Conservation (phyloP, 371 early-diverging fungal genomes). For the Rhizomucor miehei region DNA sequence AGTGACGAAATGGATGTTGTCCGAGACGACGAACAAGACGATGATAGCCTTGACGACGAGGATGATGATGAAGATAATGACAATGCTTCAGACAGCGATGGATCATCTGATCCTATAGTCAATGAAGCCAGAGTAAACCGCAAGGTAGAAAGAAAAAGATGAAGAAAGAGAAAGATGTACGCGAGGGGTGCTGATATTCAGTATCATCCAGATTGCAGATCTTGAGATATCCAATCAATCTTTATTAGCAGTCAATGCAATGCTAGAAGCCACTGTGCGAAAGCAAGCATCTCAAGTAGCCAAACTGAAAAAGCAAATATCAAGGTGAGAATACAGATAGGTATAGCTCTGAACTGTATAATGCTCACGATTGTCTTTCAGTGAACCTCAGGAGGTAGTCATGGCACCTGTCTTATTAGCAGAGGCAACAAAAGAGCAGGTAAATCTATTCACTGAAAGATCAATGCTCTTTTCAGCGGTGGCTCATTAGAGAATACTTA, state of each 20-base stretch:
- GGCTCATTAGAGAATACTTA: too few relatives aligned
- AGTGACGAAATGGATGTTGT: slow-evolving; percentile 15
- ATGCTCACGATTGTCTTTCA: too few relatives aligned
- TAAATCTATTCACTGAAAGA: too few relatives aligned
- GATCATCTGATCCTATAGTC: slow-evolving; percentile 23
- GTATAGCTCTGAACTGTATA: too few relatives aligned
- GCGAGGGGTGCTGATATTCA: background rate
- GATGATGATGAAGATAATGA: slow-evolving; percentile 12
- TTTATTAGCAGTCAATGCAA: slow-evolving; percentile 45
- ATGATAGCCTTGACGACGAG: too few relatives aligned
- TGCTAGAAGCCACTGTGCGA: slow-evolving; percentile 50
- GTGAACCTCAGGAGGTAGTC: too few relatives aligned
- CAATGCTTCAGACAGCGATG: slow-evolving; percentile 14
- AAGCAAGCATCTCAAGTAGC: slow-evolving; percentile 48
- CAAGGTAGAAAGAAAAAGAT: slow-evolving; percentile 22
- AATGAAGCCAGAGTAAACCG: slow-evolving; percentile 45
- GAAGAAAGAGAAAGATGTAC: too few relatives aligned
- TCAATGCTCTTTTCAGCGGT: too few relatives aligned
- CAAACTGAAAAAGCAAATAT: slow-evolving; percentile 32
- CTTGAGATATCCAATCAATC: slow-evolving; percentile 52
- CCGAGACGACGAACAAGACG: too few relatives aligned
- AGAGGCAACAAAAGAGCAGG: too few relatives aligned
- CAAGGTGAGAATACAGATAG: background rate
- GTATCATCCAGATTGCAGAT: slow-evolving; percentile 43
- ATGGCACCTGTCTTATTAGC: too few relatives aligned